Base-by-base conservation (phyloP, 352 stramenopile species). In the Plasmopara halstedii region DNA sequence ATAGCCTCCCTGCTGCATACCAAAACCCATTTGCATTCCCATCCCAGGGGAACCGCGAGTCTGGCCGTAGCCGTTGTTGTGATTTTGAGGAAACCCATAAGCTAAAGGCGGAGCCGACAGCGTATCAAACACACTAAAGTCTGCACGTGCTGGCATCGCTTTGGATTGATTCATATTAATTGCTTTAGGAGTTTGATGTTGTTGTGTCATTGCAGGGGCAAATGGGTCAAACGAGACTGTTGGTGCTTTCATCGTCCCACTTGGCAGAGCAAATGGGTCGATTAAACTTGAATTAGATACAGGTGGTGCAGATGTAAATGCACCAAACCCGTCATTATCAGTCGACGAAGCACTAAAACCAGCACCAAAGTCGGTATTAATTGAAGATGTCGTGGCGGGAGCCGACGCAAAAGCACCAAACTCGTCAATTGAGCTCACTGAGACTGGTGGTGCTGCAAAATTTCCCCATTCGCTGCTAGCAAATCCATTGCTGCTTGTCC, bases 81-180 rank as follows among this genome's bases (percentile, higher is more conserved):
- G 60, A 18, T 11, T 63, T 42, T 39, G 54, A 36, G 54, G 25
- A 36, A 23, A 31, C 15, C 50, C 46, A 15, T 61, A 58, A 6
- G 50, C 46, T 33, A 55, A 37, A n/a, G 55, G 58, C 10, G 70
- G 67, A 5, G 46, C 51, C 13, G 62, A 48, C 20, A 88, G 50
- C 32, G 53, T 53, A 37, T 88, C 76, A 21, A 88, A 88, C 4
- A 66, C 76, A 27, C 59, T 81, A 33, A 85, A 88, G 50, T 85
- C 77, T 29, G 56, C 58, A 6, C 46, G 51, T 23, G 55, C 55
- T 3, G 52, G 52, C 11, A 53, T 32, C 32, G 61, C 50, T 32
- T 62, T 42, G 17, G 59, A 65, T 34, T 62, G 47, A 25, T 47
- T 55, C 56, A 57, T 61, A 46, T 45, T 49, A 47, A 39, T 59